A percentile compares a stretch with the other conserved stretches of the same genome.
Evolutionary conservation across 495 filamentous ascomycete genomes (phyloP).

Genomic region (Penicillium waksmanii): DNA sequence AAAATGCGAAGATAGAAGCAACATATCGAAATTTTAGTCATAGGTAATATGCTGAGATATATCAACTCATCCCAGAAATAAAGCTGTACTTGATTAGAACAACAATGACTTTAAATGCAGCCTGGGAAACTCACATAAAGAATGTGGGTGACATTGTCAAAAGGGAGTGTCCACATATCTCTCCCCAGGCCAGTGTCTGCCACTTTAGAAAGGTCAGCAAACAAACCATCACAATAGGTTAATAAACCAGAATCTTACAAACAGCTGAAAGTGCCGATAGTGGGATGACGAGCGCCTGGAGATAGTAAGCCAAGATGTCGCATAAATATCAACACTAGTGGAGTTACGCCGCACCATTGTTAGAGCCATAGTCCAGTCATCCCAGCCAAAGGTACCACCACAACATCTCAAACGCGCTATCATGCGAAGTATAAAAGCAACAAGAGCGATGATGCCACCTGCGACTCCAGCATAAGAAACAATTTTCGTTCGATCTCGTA

Average conservation of each 20-base stretch:
- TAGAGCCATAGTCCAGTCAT: conserved; percentile 36
- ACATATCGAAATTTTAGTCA: conserved; percentile 45
- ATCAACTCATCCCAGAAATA: conserved; percentile 39
- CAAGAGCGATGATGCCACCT: conserved; percentile 28
- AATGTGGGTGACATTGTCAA: conserved; percentile 46
- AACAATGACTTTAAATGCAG: background rate
- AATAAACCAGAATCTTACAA: conserved; percentile 22
- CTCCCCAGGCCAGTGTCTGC: conserved; percentile 45
- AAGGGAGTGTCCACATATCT: conserved; percentile 52
- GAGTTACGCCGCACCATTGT: conserved; percentile 27
- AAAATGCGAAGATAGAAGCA: conserved; percentile 49
- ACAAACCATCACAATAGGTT: background rate
- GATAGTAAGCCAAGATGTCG: background rate
- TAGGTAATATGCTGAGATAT: conserved; percentile 38
- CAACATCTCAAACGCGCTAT: conserved; percentile 29
- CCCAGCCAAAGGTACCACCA: conserved; percentile 32
- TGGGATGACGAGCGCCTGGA: conserved; percentile 25
- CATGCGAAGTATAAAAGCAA: conserved; percentile 35
- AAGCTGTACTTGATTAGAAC: conserved; percentile 18
- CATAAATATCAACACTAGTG: background rate
- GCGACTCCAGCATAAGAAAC: conserved; percentile 31
- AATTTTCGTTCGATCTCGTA: conserved; percentile 28
- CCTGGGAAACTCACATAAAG: conserved; percentile 31
- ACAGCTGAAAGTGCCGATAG: conserved; percentile 31
- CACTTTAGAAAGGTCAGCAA: conserved; percentile 23